Conservation (phyloP, 1,284 basidiomycete genomes). For the Pseudozyma sp. region DNA sequence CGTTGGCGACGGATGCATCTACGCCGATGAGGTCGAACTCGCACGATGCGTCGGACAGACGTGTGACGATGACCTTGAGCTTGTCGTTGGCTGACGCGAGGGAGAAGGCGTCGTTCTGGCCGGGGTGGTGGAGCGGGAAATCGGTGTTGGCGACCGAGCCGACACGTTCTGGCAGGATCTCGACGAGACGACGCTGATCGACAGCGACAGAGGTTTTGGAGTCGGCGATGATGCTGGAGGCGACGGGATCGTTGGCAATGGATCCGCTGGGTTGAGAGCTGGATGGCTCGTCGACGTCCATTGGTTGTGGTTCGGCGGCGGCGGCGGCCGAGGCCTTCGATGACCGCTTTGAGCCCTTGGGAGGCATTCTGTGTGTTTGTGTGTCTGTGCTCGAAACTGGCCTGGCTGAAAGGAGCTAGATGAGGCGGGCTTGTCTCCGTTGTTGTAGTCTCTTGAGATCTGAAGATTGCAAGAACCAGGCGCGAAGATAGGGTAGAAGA, state of each 20-base stretch:
- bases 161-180: constrained; percentile 63
- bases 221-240: constrained; percentile 32
- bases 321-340: constrained; percentile 14
- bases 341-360: constrained; percentile 36
- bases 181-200: constrained; percentile 58
- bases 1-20: constrained; percentile 95
- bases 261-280: constrained; percentile 28
- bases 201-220: constrained; percentile 46
- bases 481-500: neutral
- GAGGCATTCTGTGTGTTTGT: constrained; percentile 24
- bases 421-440: too few species aligned
- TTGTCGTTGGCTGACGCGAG: constrained; percentile 38
- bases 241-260: constrained; percentile 38
- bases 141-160: constrained; percentile 61
- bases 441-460: neutral
- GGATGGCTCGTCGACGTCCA: constrained; percentile 46
- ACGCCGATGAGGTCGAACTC: constrained; percentile 97
- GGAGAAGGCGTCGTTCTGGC: constrained; percentile 51
- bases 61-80: constrained; percentile 57
- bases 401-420: too few species aligned
- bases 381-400: too few species aligned
- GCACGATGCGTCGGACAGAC: constrained; percentile 70
- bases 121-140: constrained; percentile 59
- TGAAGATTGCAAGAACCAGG: neutral
- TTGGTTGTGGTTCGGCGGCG: constrained; percentile 19